phyloP scores from a whole-genome alignment of 225 moss, liverwort and hornwort genomes.

The Pseudisothecium myosuroides region DNA sequence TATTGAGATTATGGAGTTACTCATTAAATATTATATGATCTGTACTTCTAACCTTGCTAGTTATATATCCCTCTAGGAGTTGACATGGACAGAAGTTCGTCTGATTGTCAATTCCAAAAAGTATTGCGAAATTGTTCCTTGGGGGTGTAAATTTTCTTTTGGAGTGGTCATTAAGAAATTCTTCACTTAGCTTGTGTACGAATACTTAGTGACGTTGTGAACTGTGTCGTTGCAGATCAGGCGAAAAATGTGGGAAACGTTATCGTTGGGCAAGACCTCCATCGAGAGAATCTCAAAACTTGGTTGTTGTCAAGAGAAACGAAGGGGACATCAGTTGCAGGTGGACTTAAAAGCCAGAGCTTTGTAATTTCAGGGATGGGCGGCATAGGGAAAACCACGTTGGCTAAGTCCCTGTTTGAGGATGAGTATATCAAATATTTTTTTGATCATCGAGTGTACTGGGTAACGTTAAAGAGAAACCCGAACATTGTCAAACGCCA shows the following conservation, averaged over 20 bases:
- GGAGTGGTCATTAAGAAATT: not conserved
- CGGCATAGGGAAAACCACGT: conserved; percentile 26
- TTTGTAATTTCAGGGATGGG: conserved; percentile 12
- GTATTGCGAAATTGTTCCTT: not conserved
- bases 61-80: not conserved
- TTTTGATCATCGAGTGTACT: conserved; percentile 19
- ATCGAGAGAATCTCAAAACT: conserved; percentile 6
- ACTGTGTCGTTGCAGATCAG: not conserved
- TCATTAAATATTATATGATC: not conserved
- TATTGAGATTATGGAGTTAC: not conserved
- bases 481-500: conserved; percentile 16
- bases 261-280: conserved; percentile 13
- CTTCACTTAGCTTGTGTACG: not conserved
- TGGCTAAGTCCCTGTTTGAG: conserved; percentile 3
- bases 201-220: not conserved
- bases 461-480: conserved; percentile 5
- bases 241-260: not conserved
- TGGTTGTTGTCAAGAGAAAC: conserved; percentile 12
- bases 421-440: conserved; percentile 7
- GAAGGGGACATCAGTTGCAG: not conserved
- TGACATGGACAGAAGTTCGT: not conserved
- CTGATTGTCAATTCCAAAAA: not conserved
- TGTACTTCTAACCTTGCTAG: not conserved
- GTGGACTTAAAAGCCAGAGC: not conserved
- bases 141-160: not conserved